These are phyloP conservation scores for Russula sp. DNA, from an alignment of 768 basidiomycete species.

Conservation along the genomic window DNA sequence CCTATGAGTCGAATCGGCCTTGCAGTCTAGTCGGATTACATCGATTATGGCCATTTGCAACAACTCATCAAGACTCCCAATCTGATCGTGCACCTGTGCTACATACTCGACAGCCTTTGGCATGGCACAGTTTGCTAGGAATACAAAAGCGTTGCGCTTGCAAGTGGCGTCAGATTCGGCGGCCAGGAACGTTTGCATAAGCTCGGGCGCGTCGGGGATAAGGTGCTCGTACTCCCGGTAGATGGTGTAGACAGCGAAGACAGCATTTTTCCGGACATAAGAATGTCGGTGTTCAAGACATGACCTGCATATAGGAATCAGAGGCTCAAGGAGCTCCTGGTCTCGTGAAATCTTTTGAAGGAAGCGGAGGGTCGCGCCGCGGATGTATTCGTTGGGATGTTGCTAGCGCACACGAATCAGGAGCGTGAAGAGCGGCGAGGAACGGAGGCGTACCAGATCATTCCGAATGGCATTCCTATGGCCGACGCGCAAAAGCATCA, in stretches of 20 bases:
- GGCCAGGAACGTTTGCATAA: conserved; percentile 92
- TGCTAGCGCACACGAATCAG: conserved; percentile 50
- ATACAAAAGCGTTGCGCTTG: conserved; percentile 96
- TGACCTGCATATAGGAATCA: conserved; percentile 87
- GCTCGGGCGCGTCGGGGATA: conserved; percentile 93
- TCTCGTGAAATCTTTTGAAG: conserved; percentile 95
- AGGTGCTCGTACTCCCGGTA: conserved; percentile 93
- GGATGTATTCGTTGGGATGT: conserved; percentile 99
- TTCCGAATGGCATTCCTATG: conserved; percentile 93
- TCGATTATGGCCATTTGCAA: conserved; percentile 97
- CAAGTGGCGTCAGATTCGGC: conserved; percentile 96
- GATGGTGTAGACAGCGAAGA: conserved; percentile 93
- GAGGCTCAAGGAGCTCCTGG: conserved; percentile 89
- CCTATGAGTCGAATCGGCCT: conserved; percentile 75
- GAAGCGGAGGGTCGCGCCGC: conserved; percentile 95
- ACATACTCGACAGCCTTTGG: conserved; percentile 91
- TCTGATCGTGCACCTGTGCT: conserved; percentile 77
- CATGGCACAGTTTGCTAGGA: conserved; percentile 83
- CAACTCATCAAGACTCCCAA: conserved; percentile 80
- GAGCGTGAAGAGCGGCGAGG: background rate
- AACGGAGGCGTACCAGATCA: conserved; percentile 68
- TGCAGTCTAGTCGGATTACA: conserved; percentile 86
- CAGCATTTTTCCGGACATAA: conserved; percentile 97
- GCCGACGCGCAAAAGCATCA: conserved; percentile 5
- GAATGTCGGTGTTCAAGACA: conserved; percentile 97